Percentiles rank a stretch among this genome's conserved stretches.
phyloP scores from a whole-genome alignment of 192 early-diverging fungal genomes.

The Tieghemiomyces parasiticus region DNA sequence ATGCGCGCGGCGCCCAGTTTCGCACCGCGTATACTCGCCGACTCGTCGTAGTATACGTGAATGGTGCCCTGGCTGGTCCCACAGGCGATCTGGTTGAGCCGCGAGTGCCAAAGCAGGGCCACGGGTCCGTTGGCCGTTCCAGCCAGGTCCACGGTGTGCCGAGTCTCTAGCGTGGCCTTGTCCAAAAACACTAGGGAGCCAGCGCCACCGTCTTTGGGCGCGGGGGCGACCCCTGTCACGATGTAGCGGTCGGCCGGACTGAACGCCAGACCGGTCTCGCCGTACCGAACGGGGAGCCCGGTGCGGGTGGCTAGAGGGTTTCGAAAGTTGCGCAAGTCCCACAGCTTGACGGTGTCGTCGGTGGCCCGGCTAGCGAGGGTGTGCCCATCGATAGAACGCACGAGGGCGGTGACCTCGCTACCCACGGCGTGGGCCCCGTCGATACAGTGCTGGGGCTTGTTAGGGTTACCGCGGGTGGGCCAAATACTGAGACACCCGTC shows the following conservation, averaged over 20 bases:
- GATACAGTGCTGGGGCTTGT: conserved; percentile 23
- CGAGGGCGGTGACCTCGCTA: conserved; percentile 50
- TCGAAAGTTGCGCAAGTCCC: conserved; percentile 73
- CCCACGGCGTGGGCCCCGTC: conserved; percentile 53
- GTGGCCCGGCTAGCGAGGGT: conserved; percentile 61
- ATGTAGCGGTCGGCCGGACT: conserved; percentile 67
- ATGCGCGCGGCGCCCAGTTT: conserved; percentile 36
- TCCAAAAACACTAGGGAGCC: background rate
- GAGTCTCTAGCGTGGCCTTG: conserved; percentile 13
- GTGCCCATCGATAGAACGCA: conserved; percentile 47
- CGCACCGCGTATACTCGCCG: conserved; percentile 48
- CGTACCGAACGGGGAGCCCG: conserved; percentile 44
- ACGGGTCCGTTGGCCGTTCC: conserved; percentile 19
- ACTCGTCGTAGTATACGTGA: conserved; percentile 61
- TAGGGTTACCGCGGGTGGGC: conserved; percentile 42
- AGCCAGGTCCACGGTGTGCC: conserved; percentile 3
- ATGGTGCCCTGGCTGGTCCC: conserved; percentile 64
- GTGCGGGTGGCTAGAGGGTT: conserved; percentile 38
- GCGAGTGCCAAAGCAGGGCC: conserved; percentile 68
- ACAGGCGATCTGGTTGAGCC: conserved; percentile 73
- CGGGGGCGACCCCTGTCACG: conserved; percentile 40
- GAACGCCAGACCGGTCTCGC: conserved; percentile 68
- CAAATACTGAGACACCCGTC: conserved; percentile 75
- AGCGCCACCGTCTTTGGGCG: background rate
- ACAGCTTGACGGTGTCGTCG: conserved; percentile 84